phyloP scores from a whole-genome alignment of 2,329 filamentous ascomycete species.

The Colletotrichum sansevieriae region DNA sequence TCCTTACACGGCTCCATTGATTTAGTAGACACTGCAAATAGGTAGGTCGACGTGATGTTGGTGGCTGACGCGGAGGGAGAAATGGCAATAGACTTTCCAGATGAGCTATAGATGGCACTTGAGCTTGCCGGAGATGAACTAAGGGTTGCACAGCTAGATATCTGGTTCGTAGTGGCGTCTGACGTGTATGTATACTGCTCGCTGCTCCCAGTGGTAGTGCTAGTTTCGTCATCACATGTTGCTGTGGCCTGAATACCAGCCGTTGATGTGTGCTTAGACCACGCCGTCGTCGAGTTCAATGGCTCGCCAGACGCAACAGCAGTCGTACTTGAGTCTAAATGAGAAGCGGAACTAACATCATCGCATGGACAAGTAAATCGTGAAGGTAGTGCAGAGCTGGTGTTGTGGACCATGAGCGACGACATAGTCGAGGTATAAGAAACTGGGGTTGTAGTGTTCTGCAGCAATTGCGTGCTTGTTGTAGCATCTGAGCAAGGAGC shows the following conservation, averaged over 20 bases:
- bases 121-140: not conserved
- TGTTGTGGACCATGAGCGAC: not conserved
- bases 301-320: not conserved
- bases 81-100: too few species aligned
- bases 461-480: not conserved
- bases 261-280: not conserved
- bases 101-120: not conserved
- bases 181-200: not conserved
- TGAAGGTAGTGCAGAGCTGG: constrained; percentile 7
- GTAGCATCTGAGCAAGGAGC: constrained; percentile 12
- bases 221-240: not conserved
- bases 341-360: constrained; percentile 9
- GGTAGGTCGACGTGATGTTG: not conserved
- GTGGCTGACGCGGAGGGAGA: not conserved
- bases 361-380: constrained; percentile 26
- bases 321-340: not conserved
- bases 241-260: not conserved
- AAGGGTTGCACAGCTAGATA: not conserved
- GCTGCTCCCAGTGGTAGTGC: not conserved
- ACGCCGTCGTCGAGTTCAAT: constrained; percentile 7
- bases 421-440: not conserved
- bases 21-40: not conserved
- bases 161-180: not conserved
- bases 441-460: constrained; percentile 10
- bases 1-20: constrained; percentile 5